Evolutionary conservation across 1,284 basidiomycete genomes (phyloP).

Genomic region (Rhodotorula sp.): DNA sequence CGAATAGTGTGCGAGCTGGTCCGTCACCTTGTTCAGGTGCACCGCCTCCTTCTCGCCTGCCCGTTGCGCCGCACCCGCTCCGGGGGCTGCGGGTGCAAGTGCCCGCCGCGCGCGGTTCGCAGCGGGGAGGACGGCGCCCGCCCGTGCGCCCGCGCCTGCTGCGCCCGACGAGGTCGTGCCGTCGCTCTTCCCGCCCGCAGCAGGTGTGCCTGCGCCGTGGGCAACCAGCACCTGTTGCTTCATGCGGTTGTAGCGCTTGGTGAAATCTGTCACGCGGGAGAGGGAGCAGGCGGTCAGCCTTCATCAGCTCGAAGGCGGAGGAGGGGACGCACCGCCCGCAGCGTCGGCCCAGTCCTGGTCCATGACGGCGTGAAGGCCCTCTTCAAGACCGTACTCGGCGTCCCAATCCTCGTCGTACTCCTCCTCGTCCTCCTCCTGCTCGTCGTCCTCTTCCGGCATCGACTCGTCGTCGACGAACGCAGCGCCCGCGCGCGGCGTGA

Average conservation of each 20-base stretch:
- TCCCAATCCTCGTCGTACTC: constrained; percentile 54
- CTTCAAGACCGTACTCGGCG: constrained; percentile 21
- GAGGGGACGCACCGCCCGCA: constrained; percentile 62
- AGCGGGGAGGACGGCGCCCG: constrained; percentile 59
- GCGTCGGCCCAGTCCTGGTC: constrained; percentile 92
- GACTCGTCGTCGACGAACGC: constrained; percentile 16
- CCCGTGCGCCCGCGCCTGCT: constrained; percentile 51
- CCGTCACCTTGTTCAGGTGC: constrained; percentile 50
- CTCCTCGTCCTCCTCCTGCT: constrained; percentile 36
- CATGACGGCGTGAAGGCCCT: constrained; percentile 41
- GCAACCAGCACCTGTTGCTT: constrained; percentile 63
- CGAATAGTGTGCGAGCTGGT: constrained; percentile 68
- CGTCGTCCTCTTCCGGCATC: constrained; percentile 15
- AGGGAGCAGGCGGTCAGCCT: background rate
- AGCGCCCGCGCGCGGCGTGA: background rate
- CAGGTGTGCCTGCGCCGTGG: background rate
- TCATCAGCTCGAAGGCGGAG: background rate
- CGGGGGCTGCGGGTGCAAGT: constrained; percentile 30
- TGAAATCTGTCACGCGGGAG: constrained; percentile 68
- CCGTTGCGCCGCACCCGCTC: background rate
- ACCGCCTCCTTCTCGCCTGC: constrained; percentile 34
- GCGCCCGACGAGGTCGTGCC: constrained; percentile 52
- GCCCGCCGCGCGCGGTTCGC: constrained; percentile 65
- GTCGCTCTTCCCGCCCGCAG: background rate
- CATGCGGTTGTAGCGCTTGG: constrained; percentile 92